These are phyloP conservation scores for Pelagophyceae sp. DNA, from an alignment of 352 stramenopile genomes.

Conservation along the genomic window DNA sequence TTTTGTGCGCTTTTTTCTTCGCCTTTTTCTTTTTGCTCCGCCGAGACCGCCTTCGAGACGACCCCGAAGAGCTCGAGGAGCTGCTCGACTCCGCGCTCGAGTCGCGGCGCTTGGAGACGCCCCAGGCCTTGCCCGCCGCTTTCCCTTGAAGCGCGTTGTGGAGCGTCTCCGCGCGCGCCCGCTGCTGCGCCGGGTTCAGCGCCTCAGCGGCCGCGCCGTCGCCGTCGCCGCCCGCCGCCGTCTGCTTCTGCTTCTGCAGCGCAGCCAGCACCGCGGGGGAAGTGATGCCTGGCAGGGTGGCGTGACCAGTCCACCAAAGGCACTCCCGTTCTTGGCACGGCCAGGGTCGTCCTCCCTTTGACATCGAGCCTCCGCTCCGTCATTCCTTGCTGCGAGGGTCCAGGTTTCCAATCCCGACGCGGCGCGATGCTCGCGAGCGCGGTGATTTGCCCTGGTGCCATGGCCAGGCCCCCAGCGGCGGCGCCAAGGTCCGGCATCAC, in stretches of 20 bases:
- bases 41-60: too few relatives aligned
- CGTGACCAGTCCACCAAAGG: too few relatives aligned
- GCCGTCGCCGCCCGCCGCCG: background rate
- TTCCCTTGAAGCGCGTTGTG: background rate
- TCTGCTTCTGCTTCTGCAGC: background rate
- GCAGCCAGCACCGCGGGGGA: slow-evolving; percentile 9
- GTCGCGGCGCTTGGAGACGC: background rate
- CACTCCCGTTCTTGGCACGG: too few relatives aligned
- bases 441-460: background rate
- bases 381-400: too few relatives aligned
- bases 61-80: background rate
- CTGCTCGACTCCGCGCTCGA: background rate
- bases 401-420: too few relatives aligned
- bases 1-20: too few relatives aligned
- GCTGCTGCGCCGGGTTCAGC: slow-evolving; percentile 6
- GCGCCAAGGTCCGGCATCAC: background rate
- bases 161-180: background rate
- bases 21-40: too few relatives aligned
- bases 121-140: background rate
- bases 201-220: background rate
- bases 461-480: background rate
- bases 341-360: too few relatives aligned
- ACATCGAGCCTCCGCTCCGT: too few relatives aligned
- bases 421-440: background rate
- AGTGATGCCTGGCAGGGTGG: too few relatives aligned